Conservation (phyloP, 768 basidiomycete species). For the Chalciporus sphaerocephalus region DNA sequence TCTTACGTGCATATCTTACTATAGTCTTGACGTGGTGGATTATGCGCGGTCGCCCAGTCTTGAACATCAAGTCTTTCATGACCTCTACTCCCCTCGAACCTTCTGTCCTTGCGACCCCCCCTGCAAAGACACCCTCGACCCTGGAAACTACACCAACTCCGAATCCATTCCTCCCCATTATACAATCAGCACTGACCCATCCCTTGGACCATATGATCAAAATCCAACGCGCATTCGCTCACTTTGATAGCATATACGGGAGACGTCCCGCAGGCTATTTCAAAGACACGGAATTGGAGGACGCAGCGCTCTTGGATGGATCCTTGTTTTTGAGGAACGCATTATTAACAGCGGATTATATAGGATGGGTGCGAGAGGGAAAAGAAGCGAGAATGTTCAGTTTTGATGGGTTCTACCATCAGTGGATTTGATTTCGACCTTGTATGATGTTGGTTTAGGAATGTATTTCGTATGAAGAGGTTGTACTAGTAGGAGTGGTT, state of each 20-base stretch:
- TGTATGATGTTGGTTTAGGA: not conserved
- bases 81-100: conserved; percentile 19
- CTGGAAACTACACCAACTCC: conserved; percentile 20
- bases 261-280: conserved; percentile 24
- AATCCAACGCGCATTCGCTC: conserved; percentile 32
- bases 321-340: conserved; percentile 33
- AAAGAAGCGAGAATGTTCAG: conserved; percentile 24
- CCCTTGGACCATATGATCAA: conserved; percentile 34
- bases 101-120: conserved; percentile 2
- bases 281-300: conserved; percentile 28
- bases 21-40: conserved; percentile 28
- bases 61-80: conserved; percentile 33
- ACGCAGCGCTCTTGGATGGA: conserved; percentile 33
- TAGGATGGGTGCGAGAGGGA: conserved; percentile 42
- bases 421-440: not conserved
- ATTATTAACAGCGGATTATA: conserved; percentile 27
- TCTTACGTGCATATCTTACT: conserved; percentile 30
- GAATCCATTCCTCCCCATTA: conserved; percentile 39
- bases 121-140: not conserved
- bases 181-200: conserved; percentile 36
- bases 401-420: conserved; percentile 24
- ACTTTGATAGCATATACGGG: conserved; percentile 32
- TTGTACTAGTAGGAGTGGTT: too few species aligned
- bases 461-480: too few species aligned
- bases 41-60: conserved; percentile 25